Conservation (phyloP, 108 stramenopile genomes). For the Mediolabrus comicus region DNA sequence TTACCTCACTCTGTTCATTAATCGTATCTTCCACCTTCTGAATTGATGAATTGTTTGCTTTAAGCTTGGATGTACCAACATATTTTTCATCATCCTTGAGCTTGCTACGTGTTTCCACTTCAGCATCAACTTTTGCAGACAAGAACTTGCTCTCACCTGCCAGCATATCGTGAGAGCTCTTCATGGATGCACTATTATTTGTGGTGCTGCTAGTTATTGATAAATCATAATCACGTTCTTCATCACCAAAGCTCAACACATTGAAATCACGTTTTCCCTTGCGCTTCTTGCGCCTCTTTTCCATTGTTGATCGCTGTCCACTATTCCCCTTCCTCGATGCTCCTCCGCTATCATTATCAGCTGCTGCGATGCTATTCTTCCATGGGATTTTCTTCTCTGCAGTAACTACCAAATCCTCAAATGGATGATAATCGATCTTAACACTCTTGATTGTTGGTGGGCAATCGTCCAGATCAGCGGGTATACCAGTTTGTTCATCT, state of each 20-base stretch:
- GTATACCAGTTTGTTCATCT: conserved; percentile 54
- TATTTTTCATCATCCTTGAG: conserved; percentile 5
- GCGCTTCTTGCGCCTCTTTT: conserved; percentile 57
- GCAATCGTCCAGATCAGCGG: conserved; percentile 52
- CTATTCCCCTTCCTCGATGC: conserved; percentile 12
- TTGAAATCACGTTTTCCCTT: conserved; percentile 81
- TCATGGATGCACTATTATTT: conserved; percentile 37
- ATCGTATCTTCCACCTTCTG: not conserved
- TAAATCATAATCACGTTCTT: conserved; percentile 63
- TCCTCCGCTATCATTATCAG: conserved; percentile 20
- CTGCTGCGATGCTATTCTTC: conserved; percentile 29
- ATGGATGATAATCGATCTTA: conserved; percentile 86
- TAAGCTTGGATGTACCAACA: not conserved
- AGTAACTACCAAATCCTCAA: conserved; percentile 80
- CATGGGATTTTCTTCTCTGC: conserved; percentile 52
- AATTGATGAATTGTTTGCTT: not conserved
- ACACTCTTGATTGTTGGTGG: conserved; percentile 65
- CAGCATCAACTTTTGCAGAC: conserved; percentile 34
- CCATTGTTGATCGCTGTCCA: conserved; percentile 26
- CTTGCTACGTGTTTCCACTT: conserved; percentile 5
- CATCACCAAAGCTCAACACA: conserved; percentile 87
- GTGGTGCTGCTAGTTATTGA: conserved; percentile 1
- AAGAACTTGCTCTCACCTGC: conserved; percentile 39
- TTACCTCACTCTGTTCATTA: not conserved
- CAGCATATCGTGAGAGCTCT: conserved; percentile 69